Base-by-base conservation (phyloP, 2,329 filamentous ascomycete species). In the Penicillium sp. region DNA sequence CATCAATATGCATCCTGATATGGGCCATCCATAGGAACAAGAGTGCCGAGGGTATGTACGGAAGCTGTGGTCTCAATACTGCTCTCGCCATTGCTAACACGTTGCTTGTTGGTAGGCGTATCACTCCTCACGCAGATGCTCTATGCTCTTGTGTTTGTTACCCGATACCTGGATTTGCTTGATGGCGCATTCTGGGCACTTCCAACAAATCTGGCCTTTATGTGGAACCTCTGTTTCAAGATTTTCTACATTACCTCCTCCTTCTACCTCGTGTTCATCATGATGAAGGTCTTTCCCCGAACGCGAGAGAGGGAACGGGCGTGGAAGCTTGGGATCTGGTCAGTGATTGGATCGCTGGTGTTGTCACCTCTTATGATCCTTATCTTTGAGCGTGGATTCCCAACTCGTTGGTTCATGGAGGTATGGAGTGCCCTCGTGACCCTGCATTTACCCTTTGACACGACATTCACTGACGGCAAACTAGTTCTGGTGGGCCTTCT, bases 221-320 rank as follows among this genome's bases (percentile, higher is more conserved):
- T 49, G 5, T 56, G 48, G 38, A 65, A 62, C 46, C 54, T 60
- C 40, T 93, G 85, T 44, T 85, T 96, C 67, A 96, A 96, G 74
- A 76, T 93, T 47, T 87, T 94, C 69, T 97, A 95, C 69, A 85
- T 94, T 45, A 59, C 79, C 3, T 87, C 86, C 4, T 91, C 86
- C 1, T 77, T 90, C 48, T 96, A 95, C 67, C 93, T 90, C 56
- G 79, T 96, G 47, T 84, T 78, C 41, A 68, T 94, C 48, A 96
- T 97, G 89, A 84, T 88, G 65, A 84, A 83, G 68, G 73, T 89
- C 15, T 95, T 81, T 64, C 85, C 90, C 8, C 80, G 91, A 21
- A 94, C 90, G n/a, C 75, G 90, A 28, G 91, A 97, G 69, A 77
- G 83, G 37, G 91, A 97, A 71, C 80, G 88, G 56, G 86, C 89